phyloP scores from a whole-genome alignment of 768 basidiomycete genomes.

The Pulveroboletus sp. region DNA sequence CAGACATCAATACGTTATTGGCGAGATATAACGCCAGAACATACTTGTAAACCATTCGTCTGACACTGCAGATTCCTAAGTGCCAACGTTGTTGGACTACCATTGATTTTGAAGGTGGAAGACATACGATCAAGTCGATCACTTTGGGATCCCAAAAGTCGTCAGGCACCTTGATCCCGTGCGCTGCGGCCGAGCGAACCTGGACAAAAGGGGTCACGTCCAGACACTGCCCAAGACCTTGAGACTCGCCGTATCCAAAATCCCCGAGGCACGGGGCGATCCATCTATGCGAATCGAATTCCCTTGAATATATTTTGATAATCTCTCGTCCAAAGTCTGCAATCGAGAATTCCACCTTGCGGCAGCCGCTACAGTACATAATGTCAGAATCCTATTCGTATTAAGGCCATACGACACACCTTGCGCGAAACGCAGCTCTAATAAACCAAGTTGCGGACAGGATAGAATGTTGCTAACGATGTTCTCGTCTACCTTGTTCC shows the following conservation, averaged over 20 bases:
- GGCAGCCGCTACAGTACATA: conserved; percentile 51
- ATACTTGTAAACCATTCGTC: conserved; percentile 76
- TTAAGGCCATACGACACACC: conserved; percentile 36
- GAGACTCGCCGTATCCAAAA: conserved; percentile 63
- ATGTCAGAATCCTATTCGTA: neutral
- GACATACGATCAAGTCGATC: conserved; percentile 55
- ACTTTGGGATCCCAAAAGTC: conserved; percentile 68
- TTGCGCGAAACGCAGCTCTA: conserved; percentile 62
- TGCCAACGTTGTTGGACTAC: neutral
- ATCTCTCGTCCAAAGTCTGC: conserved; percentile 55
- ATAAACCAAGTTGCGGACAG: conserved; percentile 63
- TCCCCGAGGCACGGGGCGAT: conserved; percentile 69
- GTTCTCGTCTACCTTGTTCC: conserved; percentile 70
- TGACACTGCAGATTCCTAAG: conserved; percentile 68
- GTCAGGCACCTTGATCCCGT: conserved; percentile 66
- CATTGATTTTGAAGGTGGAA: neutral
- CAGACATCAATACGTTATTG: conserved; percentile 1
- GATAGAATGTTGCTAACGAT: conserved; percentile 65
- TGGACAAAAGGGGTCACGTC: conserved; percentile 20
- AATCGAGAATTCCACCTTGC: conserved; percentile 60
- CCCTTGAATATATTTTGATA: conserved; percentile 70
- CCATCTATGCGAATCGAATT: conserved; percentile 73
- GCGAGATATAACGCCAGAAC: conserved; percentile 4
- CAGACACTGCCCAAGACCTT: neutral
- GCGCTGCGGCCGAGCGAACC: conserved; percentile 68